These are phyloP conservation scores for Adiantum capillusveneris DNA, from an alignment of 75 land plant genomes.

Conservation along the genomic window DNA sequence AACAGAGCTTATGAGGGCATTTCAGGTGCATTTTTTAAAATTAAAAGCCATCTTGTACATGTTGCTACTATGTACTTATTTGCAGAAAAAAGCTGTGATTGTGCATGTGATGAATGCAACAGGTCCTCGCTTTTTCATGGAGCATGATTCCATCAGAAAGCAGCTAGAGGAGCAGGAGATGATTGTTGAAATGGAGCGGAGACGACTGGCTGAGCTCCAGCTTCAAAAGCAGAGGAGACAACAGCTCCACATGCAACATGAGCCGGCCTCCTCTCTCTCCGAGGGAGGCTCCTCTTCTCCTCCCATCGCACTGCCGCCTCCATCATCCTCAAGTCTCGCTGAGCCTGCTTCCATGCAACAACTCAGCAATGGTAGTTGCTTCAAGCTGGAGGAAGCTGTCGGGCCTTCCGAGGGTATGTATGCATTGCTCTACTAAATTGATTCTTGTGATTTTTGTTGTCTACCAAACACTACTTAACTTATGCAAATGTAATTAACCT, in stretches of 20 bases:
- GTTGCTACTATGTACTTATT: no score
- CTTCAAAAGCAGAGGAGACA: conserved; percentile 9
- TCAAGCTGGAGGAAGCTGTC: background rate
- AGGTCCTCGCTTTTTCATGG: conserved; percentile 35
- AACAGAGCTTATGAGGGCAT: conserved; percentile 3
- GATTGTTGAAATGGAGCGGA: conserved; percentile 48
- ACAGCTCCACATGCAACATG: conserved; percentile 1
- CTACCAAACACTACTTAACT: background rate
- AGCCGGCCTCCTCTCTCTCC: background rate
- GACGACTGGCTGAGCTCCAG: conserved; percentile 38
- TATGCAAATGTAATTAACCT: background rate
- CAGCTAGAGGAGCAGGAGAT: conserved; percentile 52
- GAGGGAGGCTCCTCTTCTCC: background rate
- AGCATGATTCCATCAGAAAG: conserved; percentile 35
- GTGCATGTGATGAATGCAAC: no score
- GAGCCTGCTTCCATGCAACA: background rate
- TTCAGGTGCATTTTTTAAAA: background rate
- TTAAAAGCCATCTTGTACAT: no score
- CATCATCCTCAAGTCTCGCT: background rate
- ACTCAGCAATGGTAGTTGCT: background rate
- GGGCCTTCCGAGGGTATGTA: background rate
- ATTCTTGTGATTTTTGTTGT: background rate
- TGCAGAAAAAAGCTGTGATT: no score
- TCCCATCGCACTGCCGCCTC: background rate
- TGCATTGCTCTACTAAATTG: background rate